phyloP scores from a whole-genome alignment of 2,329 filamentous ascomycete genomes.

The Colletotrichum endophyticum region DNA sequence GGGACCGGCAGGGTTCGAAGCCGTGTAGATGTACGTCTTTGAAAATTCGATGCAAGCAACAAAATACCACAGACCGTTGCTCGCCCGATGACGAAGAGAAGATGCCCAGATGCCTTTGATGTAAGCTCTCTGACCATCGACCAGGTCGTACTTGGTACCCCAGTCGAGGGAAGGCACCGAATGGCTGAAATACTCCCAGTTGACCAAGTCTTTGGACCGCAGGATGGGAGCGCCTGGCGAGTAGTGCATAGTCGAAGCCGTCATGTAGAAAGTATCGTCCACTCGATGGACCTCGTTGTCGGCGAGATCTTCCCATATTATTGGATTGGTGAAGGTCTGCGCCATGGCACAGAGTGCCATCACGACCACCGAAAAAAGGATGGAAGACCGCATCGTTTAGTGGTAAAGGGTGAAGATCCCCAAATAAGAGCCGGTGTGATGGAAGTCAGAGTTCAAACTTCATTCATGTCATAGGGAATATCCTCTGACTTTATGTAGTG shows the following conservation, averaged over 20 bases:
- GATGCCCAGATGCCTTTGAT: constrained; percentile 59
- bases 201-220: constrained; percentile 53
- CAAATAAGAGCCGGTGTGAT: neutral
- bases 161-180: constrained; percentile 42
- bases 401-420: fast-evolving
- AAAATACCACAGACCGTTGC: constrained; percentile 21
- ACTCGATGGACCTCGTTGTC: constrained; percentile 53
- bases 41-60: constrained; percentile 18
- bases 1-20: neutral
- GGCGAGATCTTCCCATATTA: constrained; percentile 55
- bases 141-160: constrained; percentile 48
- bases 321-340: constrained; percentile 44
- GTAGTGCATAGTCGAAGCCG: constrained; percentile 53
- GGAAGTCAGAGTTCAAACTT: neutral
- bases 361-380: neutral
- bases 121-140: constrained; percentile 47
- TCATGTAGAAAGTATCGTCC: constrained; percentile 45
- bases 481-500: neutral
- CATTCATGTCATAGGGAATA: fast-evolving
- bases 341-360: neutral
- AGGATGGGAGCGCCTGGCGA: constrained; percentile 55
- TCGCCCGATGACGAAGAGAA: constrained; percentile 35
- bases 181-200: constrained; percentile 42
- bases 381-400: neutral
- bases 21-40: constrained; percentile 21